Evolutionary conservation across 345 rosid species (phyloP).

Genomic region (Eucalyptus viminalis): DNA sequence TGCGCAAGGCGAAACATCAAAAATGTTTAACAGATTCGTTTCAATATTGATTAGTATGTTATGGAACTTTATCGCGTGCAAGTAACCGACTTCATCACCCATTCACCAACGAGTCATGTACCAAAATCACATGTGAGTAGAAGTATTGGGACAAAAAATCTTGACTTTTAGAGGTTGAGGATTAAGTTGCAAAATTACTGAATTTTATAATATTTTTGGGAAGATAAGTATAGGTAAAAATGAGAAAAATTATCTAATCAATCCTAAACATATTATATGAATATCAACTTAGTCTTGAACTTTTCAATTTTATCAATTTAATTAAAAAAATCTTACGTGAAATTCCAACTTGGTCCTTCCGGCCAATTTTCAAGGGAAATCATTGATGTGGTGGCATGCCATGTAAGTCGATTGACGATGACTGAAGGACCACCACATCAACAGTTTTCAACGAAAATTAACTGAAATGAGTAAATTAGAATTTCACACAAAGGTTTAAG

Average conservation of each 20-base stretch:
- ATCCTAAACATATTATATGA: accelerated
- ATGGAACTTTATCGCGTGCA: neutral
- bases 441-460: accelerated
- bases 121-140: neutral
- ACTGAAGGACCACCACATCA: accelerated
- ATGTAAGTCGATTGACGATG: accelerated
- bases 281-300: accelerated
- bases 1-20: neutral
- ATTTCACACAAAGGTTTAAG: accelerated
- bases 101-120: neutral
- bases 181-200: neutral
- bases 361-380: accelerated
- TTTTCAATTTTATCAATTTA: neutral
- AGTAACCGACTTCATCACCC: neutral
- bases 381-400: accelerated
- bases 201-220: neutral
- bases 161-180: neutral
- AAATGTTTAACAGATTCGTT: neutral
- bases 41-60: neutral
- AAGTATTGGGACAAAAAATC: neutral
- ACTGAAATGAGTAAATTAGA: accelerated
- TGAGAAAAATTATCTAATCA: neutral
- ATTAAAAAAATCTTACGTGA: accelerated
- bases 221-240: neutral
- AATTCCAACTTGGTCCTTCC: accelerated